Conservation (phyloP, 2,329 filamentous ascomycete species). For the Alternaria incomplexa region DNA sequence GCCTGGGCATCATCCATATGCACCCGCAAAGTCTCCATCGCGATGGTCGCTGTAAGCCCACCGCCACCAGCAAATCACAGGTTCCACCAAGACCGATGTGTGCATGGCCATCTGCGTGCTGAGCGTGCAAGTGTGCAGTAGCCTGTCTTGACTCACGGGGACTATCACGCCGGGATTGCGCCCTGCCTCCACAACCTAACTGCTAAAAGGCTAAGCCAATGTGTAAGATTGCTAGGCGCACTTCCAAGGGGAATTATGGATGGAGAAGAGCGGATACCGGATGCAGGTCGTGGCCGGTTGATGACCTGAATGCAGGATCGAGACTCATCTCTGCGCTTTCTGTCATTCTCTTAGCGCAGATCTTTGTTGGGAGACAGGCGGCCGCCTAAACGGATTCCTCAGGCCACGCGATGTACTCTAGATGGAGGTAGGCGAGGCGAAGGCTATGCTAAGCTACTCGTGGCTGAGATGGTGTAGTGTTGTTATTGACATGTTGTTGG, state of each 20-base stretch:
- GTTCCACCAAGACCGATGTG: conserved; percentile 22
- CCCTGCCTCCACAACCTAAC: conserved; percentile 10
- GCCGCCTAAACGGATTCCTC: conserved; percentile 12
- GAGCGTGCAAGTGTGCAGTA: conserved; percentile 32
- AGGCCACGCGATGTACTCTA: conserved; percentile 13
- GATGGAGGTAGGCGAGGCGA: conserved; percentile 8
- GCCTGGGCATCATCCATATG: conserved; percentile 14
- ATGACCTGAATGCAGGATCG: conserved; percentile 34
- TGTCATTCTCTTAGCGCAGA: conserved; percentile 3
- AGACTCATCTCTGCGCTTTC: conserved; percentile 20
- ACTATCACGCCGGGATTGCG: conserved; percentile 17
- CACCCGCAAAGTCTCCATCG: conserved; percentile 17
- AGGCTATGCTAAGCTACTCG: conserved; percentile 17
- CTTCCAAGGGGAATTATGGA: conserved; percentile 7
- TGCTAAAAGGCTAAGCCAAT: conserved; percentile 1
- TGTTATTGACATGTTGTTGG: conserved; percentile 7
- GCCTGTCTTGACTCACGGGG: conserved; percentile 19
- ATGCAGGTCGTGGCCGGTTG: conserved; percentile 25
- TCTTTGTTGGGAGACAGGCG: conserved; percentile 18
- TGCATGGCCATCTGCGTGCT: conserved; percentile 26
- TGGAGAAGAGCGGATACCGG: conserved; percentile 20
- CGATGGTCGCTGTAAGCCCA: conserved; percentile 16
- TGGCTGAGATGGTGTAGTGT: conserved; percentile 13
- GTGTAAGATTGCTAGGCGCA: conserved; percentile 14
- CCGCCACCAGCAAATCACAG: conserved; percentile 23